phyloP scores from a whole-genome alignment of 225 moss, liverwort and hornwort species.

The Lunularia cruciata region DNA sequence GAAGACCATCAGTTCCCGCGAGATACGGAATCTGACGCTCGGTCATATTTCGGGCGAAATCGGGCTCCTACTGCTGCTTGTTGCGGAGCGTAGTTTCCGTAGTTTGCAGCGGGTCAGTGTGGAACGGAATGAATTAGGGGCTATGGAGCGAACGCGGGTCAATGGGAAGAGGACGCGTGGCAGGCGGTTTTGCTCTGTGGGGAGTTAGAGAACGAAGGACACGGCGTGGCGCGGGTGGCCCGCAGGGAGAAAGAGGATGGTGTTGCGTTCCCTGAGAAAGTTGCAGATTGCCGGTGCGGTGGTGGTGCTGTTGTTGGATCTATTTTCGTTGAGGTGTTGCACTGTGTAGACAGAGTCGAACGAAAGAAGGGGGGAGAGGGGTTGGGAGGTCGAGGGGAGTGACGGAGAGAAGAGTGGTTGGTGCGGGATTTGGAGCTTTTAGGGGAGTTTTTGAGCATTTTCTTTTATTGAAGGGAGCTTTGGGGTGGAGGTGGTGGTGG shows the following conservation, averaged over 20 bases:
- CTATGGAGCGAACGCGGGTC: background rate
- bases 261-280: background rate
- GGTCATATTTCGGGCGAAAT: background rate
- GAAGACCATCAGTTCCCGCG: background rate
- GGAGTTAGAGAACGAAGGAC: slow-evolving; percentile 16
- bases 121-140: background rate
- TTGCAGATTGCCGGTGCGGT: too few relatives aligned
- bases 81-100: too few relatives aligned
- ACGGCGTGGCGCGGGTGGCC: slow-evolving; percentile 4
- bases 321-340: background rate
- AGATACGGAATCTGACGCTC: background rate
- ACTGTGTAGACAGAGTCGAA: background rate
- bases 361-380: background rate
- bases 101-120: too few relatives aligned
- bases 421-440: slow-evolving; percentile 13
- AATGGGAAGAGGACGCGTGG: slow-evolving; percentile 15
- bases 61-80: background rate
- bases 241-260: too few relatives aligned
- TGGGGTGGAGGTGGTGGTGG: slow-evolving; percentile 3
- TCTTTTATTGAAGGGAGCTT: slow-evolving; percentile 1
- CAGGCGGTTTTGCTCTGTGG: slow-evolving; percentile 13
- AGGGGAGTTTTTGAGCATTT: background rate
- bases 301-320: background rate
- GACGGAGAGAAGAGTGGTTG: background rate
- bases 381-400: background rate